Conservation (phyloP, 148 eudicot species). For the Vaccinium corymbosum region DNA sequence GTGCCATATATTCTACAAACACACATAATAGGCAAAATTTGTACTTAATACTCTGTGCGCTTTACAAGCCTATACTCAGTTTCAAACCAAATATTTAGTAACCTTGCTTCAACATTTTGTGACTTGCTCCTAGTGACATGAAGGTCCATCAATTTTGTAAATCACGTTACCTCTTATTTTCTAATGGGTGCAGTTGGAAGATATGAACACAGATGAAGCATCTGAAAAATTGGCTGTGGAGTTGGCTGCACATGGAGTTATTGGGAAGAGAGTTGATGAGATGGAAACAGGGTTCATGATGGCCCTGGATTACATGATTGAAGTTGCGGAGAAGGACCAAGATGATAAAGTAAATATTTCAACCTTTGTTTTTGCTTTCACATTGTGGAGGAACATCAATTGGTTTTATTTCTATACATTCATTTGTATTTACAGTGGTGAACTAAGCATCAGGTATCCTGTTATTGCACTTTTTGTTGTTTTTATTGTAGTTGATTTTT, state of each 20-base stretch:
- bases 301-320: constrained; percentile 98
- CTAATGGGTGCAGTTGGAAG: constrained; percentile 58
- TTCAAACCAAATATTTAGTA: background rate
- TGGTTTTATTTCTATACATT: background rate
- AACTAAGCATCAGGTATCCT: background rate
- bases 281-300: constrained; percentile 96
- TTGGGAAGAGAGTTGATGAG: constrained; percentile 96
- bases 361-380: background rate
- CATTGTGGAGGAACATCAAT: background rate
- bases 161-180: background rate
- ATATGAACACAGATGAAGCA: constrained; percentile 86
- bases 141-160: background rate
- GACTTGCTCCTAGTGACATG: background rate
- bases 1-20: background rate
- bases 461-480: background rate
- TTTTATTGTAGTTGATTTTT: background rate
- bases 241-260: constrained; percentile 96
- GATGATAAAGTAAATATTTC: constrained; percentile 61
- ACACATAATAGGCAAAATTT: background rate
- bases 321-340: constrained; percentile 68
- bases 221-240: constrained; percentile 83
- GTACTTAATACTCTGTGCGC: background rate
- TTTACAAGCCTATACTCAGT: background rate
- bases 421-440: background rate
- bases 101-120: background rate